Percentiles rank a stretch among this genome's conserved stretches.
Evolutionary conservation across 1,284 basidiomycete genomes (phyloP).

Genomic region (Takashimella koratensis): DNA sequence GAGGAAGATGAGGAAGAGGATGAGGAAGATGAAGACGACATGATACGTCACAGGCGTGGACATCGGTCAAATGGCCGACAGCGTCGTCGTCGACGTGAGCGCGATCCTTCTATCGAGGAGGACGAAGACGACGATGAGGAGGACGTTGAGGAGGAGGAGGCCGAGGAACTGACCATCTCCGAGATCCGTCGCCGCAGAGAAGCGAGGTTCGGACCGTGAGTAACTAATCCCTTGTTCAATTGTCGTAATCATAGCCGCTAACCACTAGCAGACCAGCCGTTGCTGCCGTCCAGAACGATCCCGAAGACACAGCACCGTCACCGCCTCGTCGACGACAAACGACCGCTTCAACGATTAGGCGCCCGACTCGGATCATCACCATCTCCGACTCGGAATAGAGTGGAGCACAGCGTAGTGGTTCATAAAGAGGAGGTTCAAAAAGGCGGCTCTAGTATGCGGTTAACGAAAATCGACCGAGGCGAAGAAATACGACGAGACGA

Average conservation of each 20-base stretch:
- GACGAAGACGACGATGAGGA: background rate
- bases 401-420: too few relatives aligned
- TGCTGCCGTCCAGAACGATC: background rate
- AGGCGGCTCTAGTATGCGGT: too few relatives aligned
- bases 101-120: too few relatives aligned
- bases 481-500: too few relatives aligned
- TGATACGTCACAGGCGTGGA: too few relatives aligned
- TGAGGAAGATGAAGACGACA: background rate
- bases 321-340: too few relatives aligned
- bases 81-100: conserved; percentile 1
- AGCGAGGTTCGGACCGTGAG: background rate
- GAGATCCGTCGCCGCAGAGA: conserved; percentile 9
- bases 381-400: too few relatives aligned
- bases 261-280: background rate
- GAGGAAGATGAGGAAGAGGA: conserved; percentile 1
- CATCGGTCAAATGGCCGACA: background rate
- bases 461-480: too few relatives aligned
- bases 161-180: conserved; percentile 16
- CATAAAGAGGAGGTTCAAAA: too few relatives aligned
- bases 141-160: conserved; percentile 14
- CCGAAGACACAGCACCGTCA: too few relatives aligned
- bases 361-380: too few relatives aligned
- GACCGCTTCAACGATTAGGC: too few relatives aligned
- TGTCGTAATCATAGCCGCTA: background rate
- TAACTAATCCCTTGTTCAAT: background rate